Base-by-base conservation (phyloP, 2,329 filamentous ascomycete species). In the Hypoxylon sp. region DNA sequence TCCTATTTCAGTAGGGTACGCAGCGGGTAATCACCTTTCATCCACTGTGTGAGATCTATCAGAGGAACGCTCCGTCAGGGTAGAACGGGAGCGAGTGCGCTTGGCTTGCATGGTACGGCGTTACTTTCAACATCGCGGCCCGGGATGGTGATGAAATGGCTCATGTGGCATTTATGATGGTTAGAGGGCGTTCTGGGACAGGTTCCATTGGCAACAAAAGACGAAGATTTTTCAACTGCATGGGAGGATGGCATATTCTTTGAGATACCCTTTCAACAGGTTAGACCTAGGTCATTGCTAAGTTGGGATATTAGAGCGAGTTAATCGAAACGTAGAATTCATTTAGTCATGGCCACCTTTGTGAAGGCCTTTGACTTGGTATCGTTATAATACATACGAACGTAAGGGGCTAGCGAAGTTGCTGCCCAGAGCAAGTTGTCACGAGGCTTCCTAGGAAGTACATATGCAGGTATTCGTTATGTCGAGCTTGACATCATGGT, bases 261-360 rank as follows among this genome's bases (percentile, higher is more conserved):
- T 51, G 43, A 23, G 65, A 71, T 71, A 71, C 67, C 69, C 65
- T 70, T 71, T 72, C 70, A 72, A 72, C 69, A 68, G 67, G 66
- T 66, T 58, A 54, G 52, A 62, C 51, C 58, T 58, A 59, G 43
- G 43, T 40, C 38, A 53, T 20, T 10, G 27, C 33, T 48, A 47
- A n/a, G n/a, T n/a, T n/a, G n/a, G 38, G 37, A 18, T 9, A 48
- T 43, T 31, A 38, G 42, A 21, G 10, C 7, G 24, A 51, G 21
- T 40, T 17, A 27, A 29, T 35, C n/a, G 7, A 41, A 45, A 21
- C 3, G 38, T 29, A 31, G 29, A 11, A 31, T 7, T 47, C 27
- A 2, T n/a, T n/a, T n/a, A n/a, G n/a, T n/a, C 15, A 54, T 17
- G 17, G 31, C 20, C 4, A 7, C 5, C 9, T 29, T 31, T 10